A percentile compares a stretch with the other conserved stretches of the same genome.
Evolutionary conservation across 2,329 filamentous ascomycete species (phyloP).

Genomic region (Trichoderma lentiforme): DNA sequence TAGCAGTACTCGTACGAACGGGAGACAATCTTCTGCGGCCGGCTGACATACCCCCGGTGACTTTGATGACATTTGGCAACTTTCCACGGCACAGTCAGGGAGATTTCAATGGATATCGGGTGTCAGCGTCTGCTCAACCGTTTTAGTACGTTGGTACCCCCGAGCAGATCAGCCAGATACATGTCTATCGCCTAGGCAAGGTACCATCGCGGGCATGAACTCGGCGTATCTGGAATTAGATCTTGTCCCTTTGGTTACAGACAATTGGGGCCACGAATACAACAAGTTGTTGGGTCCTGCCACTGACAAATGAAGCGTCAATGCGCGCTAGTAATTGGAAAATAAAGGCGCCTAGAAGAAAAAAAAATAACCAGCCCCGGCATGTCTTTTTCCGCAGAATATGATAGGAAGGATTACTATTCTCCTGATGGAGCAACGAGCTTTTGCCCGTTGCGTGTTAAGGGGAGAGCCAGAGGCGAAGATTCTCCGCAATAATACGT

Average conservation of each 20-base stretch:
- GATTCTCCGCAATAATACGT: neutral
- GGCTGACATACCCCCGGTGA: neutral
- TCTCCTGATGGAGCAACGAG: slow-evolving; percentile 4
- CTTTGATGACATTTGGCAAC: neutral
- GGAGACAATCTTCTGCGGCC: neutral
- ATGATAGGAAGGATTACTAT: slow-evolving; percentile 11
- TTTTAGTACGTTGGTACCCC: neutral
- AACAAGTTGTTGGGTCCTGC: neutral
- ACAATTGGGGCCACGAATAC: neutral
- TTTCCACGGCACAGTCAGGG: neutral
- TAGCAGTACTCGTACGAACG: neutral
- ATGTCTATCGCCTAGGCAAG: neutral
- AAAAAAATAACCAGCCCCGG: neutral
- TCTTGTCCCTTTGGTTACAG: neutral
- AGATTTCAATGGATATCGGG: neutral
- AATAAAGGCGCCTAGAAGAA: neutral
- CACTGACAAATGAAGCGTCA: neutral
- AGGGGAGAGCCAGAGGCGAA: neutral
- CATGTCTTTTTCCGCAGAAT: neutral
- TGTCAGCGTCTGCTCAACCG: neutral
- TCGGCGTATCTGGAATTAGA: neutral
- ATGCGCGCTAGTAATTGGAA: neutral
- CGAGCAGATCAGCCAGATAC: neutral
- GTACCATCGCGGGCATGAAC: neutral
- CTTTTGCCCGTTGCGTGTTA: neutral